These are phyloP conservation scores for Cladosporium sp. DNA, from an alignment of 2,329 filamentous ascomycete species.

Conservation along the genomic window DNA sequence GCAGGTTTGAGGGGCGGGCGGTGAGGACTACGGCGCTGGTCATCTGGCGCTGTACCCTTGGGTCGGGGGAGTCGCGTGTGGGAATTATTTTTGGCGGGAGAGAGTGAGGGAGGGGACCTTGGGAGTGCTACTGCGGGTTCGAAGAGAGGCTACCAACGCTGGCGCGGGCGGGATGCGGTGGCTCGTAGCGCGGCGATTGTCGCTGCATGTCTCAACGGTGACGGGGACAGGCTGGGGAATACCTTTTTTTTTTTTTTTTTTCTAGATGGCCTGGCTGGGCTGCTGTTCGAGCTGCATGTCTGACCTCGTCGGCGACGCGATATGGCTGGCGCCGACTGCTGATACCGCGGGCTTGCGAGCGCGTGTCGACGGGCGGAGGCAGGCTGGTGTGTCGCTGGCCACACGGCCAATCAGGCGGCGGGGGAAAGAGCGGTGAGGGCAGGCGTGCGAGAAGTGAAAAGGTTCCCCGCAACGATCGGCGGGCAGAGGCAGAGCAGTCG, in stretches of 20 bases:
- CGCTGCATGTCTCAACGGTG: conserved; percentile 9
- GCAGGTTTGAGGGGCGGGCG: not conserved
- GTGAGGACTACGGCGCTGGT: too few species aligned
- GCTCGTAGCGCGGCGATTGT: conserved; percentile 1
- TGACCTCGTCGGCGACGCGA: conserved; percentile 7
- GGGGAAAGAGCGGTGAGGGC: conserved; percentile 10
- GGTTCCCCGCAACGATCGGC: conserved; percentile 11
- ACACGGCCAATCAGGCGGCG: not conserved
- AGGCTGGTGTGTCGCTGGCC: not conserved
- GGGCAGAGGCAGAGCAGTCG: not conserved
- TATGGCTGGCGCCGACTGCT: too few species aligned
- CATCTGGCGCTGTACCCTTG: not conserved
- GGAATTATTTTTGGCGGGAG: too few species aligned
- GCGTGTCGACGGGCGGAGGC: too few species aligned
- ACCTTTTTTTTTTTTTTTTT: conserved; percentile 3
- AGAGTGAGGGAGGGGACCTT: too few species aligned
- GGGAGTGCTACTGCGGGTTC: not conserved
- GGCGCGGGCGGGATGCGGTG: conserved; percentile 9
- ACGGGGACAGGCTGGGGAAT: not conserved
- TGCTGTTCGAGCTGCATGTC: not conserved
- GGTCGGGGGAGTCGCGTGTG: not conserved
- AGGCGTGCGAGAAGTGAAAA: conserved; percentile 1
- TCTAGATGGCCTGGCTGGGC: not conserved
- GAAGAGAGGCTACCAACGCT: not conserved
- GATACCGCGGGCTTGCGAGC: too few species aligned